These are phyloP conservation scores for Ilex aquifolium DNA, from an alignment of 257 asterid genomes.

Conservation along the genomic window DNA sequence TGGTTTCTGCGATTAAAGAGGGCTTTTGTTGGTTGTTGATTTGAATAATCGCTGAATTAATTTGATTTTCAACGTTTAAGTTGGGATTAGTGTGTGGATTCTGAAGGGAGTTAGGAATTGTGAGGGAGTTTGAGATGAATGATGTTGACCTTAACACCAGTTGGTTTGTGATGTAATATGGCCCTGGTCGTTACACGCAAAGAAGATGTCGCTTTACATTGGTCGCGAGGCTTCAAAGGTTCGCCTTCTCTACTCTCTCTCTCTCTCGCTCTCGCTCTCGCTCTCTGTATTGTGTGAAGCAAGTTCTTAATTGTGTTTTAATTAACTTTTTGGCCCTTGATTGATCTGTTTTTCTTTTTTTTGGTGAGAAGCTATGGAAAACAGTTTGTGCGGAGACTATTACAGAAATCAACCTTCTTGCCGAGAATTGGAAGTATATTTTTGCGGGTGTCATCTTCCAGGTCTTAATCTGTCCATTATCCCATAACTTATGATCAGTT, in stretches of 20 bases:
- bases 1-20: not conserved
- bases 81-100: not conserved
- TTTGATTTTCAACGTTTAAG: not conserved
- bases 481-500: not conserved
- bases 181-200: slow-evolving; percentile 25
- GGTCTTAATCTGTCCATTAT: slow-evolving; percentile 20
- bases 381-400: slow-evolving; percentile 48
- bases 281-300: not conserved
- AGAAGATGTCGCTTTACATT: slow-evolving; percentile 85
- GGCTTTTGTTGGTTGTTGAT: not conserved
- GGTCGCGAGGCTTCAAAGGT: slow-evolving; percentile 99
- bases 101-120: not conserved
- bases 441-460: slow-evolving; percentile 63
- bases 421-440: slow-evolving; percentile 63
- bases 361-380: slow-evolving; percentile 55
- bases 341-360: not conserved
- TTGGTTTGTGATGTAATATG: slow-evolving; percentile 59
- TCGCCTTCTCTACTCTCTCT: slow-evolving; percentile 17
- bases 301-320: not conserved
- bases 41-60: not conserved
- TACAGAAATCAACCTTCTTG: slow-evolving; percentile 58
- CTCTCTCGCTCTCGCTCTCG: not conserved
- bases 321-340: not conserved
- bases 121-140: slow-evolving; percentile 14
- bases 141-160: slow-evolving; percentile 23